Evolutionary conservation across 1,139 yeast genomes (phyloP).

Genomic region (Geotrichum siamense): DNA sequence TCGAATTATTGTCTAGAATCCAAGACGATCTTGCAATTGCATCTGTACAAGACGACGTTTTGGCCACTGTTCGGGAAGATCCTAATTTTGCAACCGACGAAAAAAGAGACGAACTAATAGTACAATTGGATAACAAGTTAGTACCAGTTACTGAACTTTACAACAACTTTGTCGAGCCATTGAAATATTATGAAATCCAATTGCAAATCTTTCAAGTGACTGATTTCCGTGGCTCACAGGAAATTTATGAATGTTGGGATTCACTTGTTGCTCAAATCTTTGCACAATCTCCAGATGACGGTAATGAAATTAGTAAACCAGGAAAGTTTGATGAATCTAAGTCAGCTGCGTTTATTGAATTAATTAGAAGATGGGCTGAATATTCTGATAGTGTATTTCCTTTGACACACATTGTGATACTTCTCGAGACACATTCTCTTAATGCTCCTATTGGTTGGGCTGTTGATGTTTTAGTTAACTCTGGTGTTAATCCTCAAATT

Average conservation of each 20-base stretch:
- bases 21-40: slow-evolving; percentile 85
- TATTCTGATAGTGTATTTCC: slow-evolving; percentile 76
- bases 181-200: slow-evolving; percentile 80
- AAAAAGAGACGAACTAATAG: slow-evolving; percentile 41
- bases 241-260: slow-evolving; percentile 36
- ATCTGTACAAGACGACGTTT: slow-evolving; percentile 75
- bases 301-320: background rate
- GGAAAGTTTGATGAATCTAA: slow-evolving; percentile 10
- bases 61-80: slow-evolving; percentile 55
- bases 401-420: slow-evolving; percentile 58
- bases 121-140: slow-evolving; percentile 55
- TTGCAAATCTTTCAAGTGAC: slow-evolving; percentile 72
- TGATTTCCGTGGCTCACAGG: slow-evolving; percentile 44
- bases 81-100: slow-evolving; percentile 45
- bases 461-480: slow-evolving; percentile 63
- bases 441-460: slow-evolving; percentile 45
- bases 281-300: slow-evolving; percentile 30
- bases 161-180: slow-evolving; percentile 80
- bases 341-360: slow-evolving; percentile 36
- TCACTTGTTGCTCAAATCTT: slow-evolving; percentile 29
- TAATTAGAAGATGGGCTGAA: slow-evolving; percentile 43
- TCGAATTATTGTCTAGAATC: slow-evolving; percentile 59
- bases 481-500: slow-evolving; percentile 70
- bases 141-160: slow-evolving; percentile 70
- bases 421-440: slow-evolving; percentile 38